Percentiles rank a stretch among this genome's conserved stretches.
These are phyloP conservation scores for Ulvella scutata DNA, from an alignment of 139 green algal species.

Conservation along the genomic window DNA sequence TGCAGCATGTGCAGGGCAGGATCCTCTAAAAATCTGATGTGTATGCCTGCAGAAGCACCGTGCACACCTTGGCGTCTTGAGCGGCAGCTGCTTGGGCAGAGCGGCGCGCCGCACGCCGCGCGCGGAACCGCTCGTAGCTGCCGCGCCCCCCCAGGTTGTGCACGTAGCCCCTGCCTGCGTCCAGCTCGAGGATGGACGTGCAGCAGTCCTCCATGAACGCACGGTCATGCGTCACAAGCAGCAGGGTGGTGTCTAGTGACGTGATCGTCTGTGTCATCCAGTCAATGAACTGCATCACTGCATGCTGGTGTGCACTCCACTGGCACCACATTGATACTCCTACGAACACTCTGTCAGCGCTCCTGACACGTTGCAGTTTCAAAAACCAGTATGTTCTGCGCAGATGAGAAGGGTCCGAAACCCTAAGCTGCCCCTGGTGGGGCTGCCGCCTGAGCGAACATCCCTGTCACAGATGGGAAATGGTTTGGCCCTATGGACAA, in stretches of 20 bases:
- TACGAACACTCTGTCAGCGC: too few relatives aligned
- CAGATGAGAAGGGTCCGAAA: too few relatives aligned
- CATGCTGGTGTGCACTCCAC: too few relatives aligned
- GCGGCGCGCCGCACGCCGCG: slow-evolving; percentile 29
- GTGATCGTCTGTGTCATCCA: slow-evolving; percentile 57
- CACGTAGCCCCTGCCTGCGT: slow-evolving; percentile 28
- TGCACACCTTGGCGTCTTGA: slow-evolving; percentile 19
- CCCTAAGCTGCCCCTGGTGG: too few relatives aligned
- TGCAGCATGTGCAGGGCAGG: background rate
- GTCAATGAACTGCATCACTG: slow-evolving; percentile 19
- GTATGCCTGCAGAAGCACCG: background rate
- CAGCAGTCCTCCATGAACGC: slow-evolving; percentile 55
- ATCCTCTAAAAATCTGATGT: too few relatives aligned
- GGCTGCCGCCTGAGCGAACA: too few relatives aligned
- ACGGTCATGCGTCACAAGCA: slow-evolving; percentile 69
- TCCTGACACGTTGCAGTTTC: too few relatives aligned
- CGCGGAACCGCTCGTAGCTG: slow-evolving; percentile 34
- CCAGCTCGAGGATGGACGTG: slow-evolving; percentile 55
- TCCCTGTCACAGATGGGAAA: too few relatives aligned
- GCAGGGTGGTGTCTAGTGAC: slow-evolving; percentile 32
- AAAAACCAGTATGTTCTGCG: too few relatives aligned
- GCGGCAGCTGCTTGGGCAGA: slow-evolving; percentile 30
- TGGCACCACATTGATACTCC: too few relatives aligned
- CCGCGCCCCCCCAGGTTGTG: slow-evolving; percentile 40
- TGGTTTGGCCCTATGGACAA: too few relatives aligned